Evolutionary conservation across 495 filamentous ascomycete species (phyloP).

Genomic region (Daldinia loculata): DNA sequence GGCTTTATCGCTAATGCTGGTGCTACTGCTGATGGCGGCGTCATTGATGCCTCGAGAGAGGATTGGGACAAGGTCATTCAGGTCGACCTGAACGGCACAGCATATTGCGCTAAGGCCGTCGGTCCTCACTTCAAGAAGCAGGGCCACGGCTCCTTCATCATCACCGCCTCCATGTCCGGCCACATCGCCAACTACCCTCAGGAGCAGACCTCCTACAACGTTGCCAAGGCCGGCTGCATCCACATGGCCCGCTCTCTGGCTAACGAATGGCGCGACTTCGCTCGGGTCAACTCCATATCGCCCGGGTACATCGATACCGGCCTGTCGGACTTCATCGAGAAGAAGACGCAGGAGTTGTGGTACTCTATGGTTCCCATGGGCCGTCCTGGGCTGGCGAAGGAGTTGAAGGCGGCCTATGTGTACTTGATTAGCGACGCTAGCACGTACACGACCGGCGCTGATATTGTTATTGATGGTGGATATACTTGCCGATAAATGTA

Average conservation of each 20-base stretch:
- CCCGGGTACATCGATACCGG: conserved; percentile 86
- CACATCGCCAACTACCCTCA: conserved; percentile 80
- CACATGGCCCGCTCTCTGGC: conserved; percentile 77
- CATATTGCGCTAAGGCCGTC: conserved; percentile 68
- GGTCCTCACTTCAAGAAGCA: conserved; percentile 67
- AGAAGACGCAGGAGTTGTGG: conserved; percentile 77
- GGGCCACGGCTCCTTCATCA: conserved; percentile 59
- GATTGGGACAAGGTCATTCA: conserved; percentile 65
- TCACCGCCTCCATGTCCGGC: conserved; percentile 73
- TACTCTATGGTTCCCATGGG: conserved; percentile 80
- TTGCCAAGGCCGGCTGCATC: conserved; percentile 80
- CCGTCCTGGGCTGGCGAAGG: conserved; percentile 76
- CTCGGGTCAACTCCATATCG: conserved; percentile 79
- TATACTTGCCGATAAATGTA: conserved; percentile 52
- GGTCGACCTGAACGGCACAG: conserved; percentile 71
- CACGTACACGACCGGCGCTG: conserved; percentile 61
- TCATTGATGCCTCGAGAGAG: conserved; percentile 52
- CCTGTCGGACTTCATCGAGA: conserved; percentile 75
- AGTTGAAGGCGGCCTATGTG: conserved; percentile 85
- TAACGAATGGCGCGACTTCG: conserved; percentile 81
- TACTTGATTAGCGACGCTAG: conserved; percentile 79
- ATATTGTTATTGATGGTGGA: conserved; percentile 66
- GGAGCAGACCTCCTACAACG: conserved; percentile 80
- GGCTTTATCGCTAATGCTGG: conserved; percentile 60
- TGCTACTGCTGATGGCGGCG: conserved; percentile 53